phyloP scores from a whole-genome alignment of 768 basidiomycete genomes.

The Pisolithus orientalis region DNA sequence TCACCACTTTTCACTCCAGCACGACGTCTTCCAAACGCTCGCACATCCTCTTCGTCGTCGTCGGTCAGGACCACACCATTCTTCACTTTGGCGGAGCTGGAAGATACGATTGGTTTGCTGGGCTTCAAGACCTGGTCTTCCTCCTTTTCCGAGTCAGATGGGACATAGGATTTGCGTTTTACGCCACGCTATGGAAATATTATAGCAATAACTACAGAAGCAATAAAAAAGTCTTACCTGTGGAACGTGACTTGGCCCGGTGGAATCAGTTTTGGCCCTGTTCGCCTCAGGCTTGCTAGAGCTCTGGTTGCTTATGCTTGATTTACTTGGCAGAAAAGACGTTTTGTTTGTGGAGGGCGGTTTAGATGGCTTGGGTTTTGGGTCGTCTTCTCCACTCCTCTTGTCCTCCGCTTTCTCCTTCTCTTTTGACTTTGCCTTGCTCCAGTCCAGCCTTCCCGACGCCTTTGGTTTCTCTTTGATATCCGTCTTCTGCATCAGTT shows the following conservation, averaged over 20 bases:
- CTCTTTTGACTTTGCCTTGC: conserved; percentile 48
- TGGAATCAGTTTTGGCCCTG: neutral
- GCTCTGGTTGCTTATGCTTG: neutral
- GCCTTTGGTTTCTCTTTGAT: conserved; percentile 25
- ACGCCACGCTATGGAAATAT: conserved; percentile 28
- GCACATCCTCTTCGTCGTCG: conserved; percentile 33
- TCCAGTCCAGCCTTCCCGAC: conserved; percentile 56
- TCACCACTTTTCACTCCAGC: conserved; percentile 28
- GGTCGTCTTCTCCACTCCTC: conserved; percentile 6
- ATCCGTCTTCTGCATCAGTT: conserved; percentile 11
- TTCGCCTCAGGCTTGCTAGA: neutral
- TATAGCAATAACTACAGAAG: neutral
- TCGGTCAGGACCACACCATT: conserved; percentile 53
- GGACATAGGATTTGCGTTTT: conserved; percentile 40
- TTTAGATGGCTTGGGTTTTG: conserved; percentile 12
- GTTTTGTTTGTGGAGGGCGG: neutral
- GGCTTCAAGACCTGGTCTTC: conserved; percentile 13
- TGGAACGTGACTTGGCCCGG: neutral
- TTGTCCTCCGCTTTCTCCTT: conserved; percentile 9
- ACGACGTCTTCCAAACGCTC: conserved; percentile 18
- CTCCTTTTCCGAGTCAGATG: conserved; percentile 31
- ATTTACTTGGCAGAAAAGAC: neutral
- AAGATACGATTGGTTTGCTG: conserved; percentile 5
- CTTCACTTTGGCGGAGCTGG: conserved; percentile 31
- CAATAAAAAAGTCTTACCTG: conserved; percentile 4